Conservation (phyloP, 2,329 filamentous ascomycete species). For the Penicillium sp. region DNA sequence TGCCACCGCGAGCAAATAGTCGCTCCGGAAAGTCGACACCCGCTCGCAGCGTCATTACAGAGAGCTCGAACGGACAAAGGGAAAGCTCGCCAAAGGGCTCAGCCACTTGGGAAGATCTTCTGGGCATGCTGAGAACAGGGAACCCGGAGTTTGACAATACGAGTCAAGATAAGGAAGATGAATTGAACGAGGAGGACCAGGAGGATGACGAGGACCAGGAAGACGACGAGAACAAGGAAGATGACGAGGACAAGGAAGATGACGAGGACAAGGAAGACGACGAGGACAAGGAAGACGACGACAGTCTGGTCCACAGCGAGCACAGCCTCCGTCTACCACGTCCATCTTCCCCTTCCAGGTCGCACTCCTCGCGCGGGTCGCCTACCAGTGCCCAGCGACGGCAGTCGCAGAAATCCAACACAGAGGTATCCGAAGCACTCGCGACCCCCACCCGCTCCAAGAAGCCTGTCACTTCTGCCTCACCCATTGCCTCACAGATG, state of each 20-base stretch:
- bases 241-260: neutral
- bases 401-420: slow-evolving; percentile 1
- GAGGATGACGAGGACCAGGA: too few species aligned
- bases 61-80: neutral
- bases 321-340: slow-evolving; percentile 11
- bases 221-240: slow-evolving; percentile 2
- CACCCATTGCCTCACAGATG: slow-evolving; percentile 9
- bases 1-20: slow-evolving; percentile 7
- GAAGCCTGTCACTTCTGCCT: slow-evolving; percentile 2
- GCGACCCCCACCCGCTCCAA: slow-evolving; percentile 13
- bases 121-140: neutral
- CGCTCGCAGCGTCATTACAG: slow-evolving; percentile 1
- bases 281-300: slow-evolving; percentile 11
- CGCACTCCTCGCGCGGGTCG: slow-evolving; percentile 8
- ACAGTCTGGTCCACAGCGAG: slow-evolving; percentile 13
- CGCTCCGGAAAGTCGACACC: slow-evolving; percentile 5
- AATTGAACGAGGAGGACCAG: neutral
- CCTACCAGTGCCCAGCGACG: slow-evolving; percentile 11
- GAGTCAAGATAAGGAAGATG: slow-evolving; percentile 5
- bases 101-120: neutral
- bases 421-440: slow-evolving; percentile 4
- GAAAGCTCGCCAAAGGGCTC: neutral
- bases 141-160: slow-evolving; percentile 2
- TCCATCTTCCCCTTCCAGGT: slow-evolving; percentile 8
- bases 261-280: too few species aligned